These are phyloP conservation scores for Ramaria rubella DNA, from an alignment of 768 basidiomycete genomes.

Conservation along the genomic window DNA sequence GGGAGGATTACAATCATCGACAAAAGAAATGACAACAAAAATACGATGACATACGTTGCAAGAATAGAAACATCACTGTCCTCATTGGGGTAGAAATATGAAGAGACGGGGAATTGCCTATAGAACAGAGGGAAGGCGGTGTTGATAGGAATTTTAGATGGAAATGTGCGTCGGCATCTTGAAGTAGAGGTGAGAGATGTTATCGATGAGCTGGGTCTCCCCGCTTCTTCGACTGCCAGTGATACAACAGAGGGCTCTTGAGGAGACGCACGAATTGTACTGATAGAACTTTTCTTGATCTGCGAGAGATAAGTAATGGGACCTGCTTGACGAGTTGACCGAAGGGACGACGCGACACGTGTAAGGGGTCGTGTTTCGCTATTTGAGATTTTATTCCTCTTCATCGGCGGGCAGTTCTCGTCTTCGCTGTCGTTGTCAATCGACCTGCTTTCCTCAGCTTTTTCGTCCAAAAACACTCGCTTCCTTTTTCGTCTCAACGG, in stretches of 20 bases:
- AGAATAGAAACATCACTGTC: conserved; percentile 18
- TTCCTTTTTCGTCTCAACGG: background rate
- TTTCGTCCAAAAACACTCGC: background rate
- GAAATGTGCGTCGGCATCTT: conserved; percentile 38
- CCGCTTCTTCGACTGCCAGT: background rate
- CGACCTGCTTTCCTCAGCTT: background rate
- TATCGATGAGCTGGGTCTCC: background rate
- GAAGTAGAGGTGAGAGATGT: background rate
- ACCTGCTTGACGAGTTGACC: too few relatives aligned
- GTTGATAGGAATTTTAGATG: conserved; percentile 39
- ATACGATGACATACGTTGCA: conserved; percentile 30
- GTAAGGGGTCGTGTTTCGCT: background rate
- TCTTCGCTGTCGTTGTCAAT: background rate
- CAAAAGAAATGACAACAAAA: conserved; percentile 2
- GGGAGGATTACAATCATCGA: background rate
- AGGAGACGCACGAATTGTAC: too few relatives aligned
- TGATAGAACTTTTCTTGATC: too few relatives aligned
- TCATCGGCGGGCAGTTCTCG: background rate
- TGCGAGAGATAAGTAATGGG: too few relatives aligned
- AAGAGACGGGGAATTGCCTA: conserved; percentile 60
- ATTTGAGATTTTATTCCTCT: background rate
- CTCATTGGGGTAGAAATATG: conserved; percentile 40
- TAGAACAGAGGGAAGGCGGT: conserved; percentile 57
- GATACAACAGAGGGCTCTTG: background rate
- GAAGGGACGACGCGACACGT: too few relatives aligned